Conservation (phyloP, 2,329 filamentous ascomycete genomes). For the Pseudofabraea citricarpa region DNA sequence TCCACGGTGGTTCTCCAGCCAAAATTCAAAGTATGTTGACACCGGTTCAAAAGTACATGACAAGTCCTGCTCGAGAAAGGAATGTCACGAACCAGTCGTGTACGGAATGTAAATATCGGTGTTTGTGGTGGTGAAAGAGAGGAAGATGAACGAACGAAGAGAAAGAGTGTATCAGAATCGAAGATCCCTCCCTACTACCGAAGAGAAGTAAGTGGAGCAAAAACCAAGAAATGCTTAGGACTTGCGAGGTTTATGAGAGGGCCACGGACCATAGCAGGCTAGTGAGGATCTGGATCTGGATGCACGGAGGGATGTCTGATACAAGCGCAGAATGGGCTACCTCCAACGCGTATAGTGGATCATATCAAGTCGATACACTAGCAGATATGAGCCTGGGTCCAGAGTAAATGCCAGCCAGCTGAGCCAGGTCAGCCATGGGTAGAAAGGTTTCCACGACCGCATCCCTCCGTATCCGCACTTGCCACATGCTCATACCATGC, state of each 20-base stretch:
- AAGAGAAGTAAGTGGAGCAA: background rate
- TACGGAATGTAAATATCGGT: no score
- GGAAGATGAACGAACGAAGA: conserved; percentile 10
- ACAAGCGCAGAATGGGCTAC: background rate
- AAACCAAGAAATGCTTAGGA: background rate
- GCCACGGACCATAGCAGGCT: background rate
- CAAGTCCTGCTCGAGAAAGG: conserved; percentile 16
- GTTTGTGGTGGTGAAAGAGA: conserved; percentile 9
- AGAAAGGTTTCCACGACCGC: no score
- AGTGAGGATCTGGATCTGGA: background rate
- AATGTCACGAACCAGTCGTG: conserved; percentile 28
- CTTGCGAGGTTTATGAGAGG: background rate
- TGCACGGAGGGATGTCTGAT: conserved; percentile 1
- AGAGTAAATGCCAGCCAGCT: background rate
- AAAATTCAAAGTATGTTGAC: conserved; percentile 3
- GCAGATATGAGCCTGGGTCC: no score
- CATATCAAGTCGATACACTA: no score
- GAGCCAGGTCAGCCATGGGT: no score
- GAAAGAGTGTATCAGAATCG: conserved; percentile 14
- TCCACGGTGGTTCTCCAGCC: conserved; percentile 12
- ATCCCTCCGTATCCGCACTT: no score
- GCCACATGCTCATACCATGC: no score
- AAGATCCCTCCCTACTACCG: conserved; percentile 5
- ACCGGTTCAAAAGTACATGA: conserved; percentile 9
- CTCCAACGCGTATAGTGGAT: background rate